Evolutionary conservation across 257 asterid species (phyloP), one percentile per base, ranked within the genome.

Genomic region (Parsonsia alboflavescens): DNA sequence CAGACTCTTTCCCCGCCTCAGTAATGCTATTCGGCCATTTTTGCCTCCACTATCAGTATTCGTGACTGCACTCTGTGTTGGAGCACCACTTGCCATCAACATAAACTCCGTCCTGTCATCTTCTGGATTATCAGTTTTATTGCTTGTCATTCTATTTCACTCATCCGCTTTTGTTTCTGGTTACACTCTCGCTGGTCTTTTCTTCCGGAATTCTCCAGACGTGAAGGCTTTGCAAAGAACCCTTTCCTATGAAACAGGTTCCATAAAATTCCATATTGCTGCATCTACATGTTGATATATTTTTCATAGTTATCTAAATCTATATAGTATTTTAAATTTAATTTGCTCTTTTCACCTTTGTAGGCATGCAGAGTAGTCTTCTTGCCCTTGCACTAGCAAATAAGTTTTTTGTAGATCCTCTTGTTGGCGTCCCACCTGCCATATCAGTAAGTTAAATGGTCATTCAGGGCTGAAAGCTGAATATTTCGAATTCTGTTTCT

Each of bases 331-430:
- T 64, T 6, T 48, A 6, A 24, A 41, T 39, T 68, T 22, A 46
- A 59, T 65, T 75, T 68, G 4, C 46, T 56, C 68, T 57, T 33
- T 22, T 75, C 50, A 52, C 53, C 17, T 46, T 19, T 76, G 57
- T 80, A 91, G 98, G 98, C 76, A 94, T 94, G 99, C 99, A 94
- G 83, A 94, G 99, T 88, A 92, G 99, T 79, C 99, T 94, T 80
- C 77, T 94, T 80, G 99, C 96, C 68, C 97, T 92, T 70, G 96
- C 97, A 39, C 96, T 94, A 10, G 98, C 99, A 71, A 94, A 94
- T 78, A 94, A 78, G 73, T 90, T 94, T 74, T 92, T 94, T 74
- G 86, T 79, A 83, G 99, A 94, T 77, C 99, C 99, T 58, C 96
- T 94, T 46, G 96, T 92, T 72, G 83, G 96, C 79, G 92, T 94